Base-by-base conservation (phyloP, 2,329 filamentous ascomycete genomes). In the Diaporthe citriasiana region DNA sequence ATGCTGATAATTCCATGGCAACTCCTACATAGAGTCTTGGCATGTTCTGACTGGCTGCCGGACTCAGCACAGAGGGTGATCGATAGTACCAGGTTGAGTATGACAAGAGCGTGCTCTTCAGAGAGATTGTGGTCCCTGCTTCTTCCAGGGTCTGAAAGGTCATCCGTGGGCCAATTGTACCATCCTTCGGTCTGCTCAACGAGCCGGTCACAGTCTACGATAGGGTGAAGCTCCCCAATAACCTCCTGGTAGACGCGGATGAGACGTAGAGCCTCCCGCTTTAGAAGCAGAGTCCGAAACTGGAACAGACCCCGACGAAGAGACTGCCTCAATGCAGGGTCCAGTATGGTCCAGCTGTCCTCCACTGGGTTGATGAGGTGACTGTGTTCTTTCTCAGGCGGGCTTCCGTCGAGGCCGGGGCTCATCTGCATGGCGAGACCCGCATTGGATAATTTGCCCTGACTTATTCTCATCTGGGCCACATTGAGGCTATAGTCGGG, bases 401-500 rank as follows among this genome's bases (percentile, higher is more conserved):
- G 51, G 27, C 51, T 55, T 30, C 25, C 25, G 25, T 33, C 51
- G 6, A 55, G 51, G 27, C 51, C 33, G 25, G 51, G 51, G 27
- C 51, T 55, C 51, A 55, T 19, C 13, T 53, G n/a, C 50, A 25
- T 27, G 51, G 15, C 51, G 12, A 55, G 4, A 19, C 51, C 27
- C 4, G 51, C 25, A 8, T 15, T 33, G 25, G 51, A 30, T 8
- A 17, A 55, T 27, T 33, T 55, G 25, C 50, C 25, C 9, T 55
- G 51, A 13, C 51, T 27, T 27, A 55, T 30, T 19, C 17, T 55
- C 51, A 55, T 55, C 13, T 55, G 51, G 51, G 51, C 51, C 25
- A 55, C 51, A 13, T 55, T 55, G 51, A 55, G 51, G 51, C 51
- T 55, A 4, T 55, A 55, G 51, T 55, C 51, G 51, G 51, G 51